These are phyloP conservation scores for Huntiella abstrusa DNA, from an alignment of 2,329 filamentous ascomycete genomes.

Conservation along the genomic window DNA sequence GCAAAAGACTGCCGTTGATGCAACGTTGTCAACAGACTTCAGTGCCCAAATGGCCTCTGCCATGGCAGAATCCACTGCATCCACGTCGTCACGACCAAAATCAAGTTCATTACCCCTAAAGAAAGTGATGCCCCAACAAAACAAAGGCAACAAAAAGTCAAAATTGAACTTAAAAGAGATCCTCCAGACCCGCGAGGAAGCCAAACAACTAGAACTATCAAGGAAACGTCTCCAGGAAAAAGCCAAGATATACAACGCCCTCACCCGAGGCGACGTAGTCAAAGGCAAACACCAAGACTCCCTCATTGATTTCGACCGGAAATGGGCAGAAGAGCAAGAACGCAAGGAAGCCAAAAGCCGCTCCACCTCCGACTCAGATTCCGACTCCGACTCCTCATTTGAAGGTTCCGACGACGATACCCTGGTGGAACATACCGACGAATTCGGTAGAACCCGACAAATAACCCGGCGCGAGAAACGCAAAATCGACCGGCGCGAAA, in stretches of 20 bases:
- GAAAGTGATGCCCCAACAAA: conserved; percentile 17
- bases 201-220: conserved; percentile 49
- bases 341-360: conserved; percentile 22
- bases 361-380: conserved; percentile 21
- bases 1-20: conserved; percentile 45
- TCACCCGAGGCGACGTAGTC: conserved; percentile 81
- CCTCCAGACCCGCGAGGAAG: conserved; percentile 28
- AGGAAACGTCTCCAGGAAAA: conserved; percentile 80
- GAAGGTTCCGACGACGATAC: conserved; percentile 28
- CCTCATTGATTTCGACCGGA: conserved; percentile 85
- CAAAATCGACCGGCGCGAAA: conserved; percentile 35
- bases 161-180: conserved; percentile 23
- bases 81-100: conserved; percentile 6
- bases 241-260: conserved; percentile 65
- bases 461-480: conserved; percentile 53
- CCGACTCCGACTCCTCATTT: conserved; percentile 14
- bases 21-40: conserved; percentile 62
- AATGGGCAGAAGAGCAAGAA: conserved; percentile 64
- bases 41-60: conserved; percentile 72
- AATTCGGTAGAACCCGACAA: conserved; percentile 67
- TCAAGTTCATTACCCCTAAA: no score
- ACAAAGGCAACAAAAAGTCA: conserved; percentile 27
- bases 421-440: conserved; percentile 73
- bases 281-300: conserved; percentile 44
- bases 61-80: conserved; percentile 36